Evolutionary conservation across 768 basidiomycete genomes (phyloP).

Genomic region (Chalciporus pseudorubinellus): DNA sequence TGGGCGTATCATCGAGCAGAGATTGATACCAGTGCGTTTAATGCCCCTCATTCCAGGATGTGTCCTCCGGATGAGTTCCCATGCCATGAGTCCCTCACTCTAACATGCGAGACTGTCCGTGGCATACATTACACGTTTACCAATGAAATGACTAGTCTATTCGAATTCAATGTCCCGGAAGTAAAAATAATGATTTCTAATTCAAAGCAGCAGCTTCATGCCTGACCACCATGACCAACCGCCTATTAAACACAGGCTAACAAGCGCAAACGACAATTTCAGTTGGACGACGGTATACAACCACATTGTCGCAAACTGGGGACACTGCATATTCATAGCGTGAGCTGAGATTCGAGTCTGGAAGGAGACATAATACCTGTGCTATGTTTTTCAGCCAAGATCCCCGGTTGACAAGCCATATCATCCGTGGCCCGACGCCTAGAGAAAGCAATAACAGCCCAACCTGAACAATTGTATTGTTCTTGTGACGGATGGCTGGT

Average conservation of each 20-base stretch:
- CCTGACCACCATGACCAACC: conserved; percentile 62
- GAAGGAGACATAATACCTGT: conserved; percentile 47
- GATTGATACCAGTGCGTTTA: conserved; percentile 27
- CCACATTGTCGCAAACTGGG: conserved; percentile 78
- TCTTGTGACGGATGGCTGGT: conserved; percentile 62
- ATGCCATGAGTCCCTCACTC: not conserved
- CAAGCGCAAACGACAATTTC: conserved; percentile 57
- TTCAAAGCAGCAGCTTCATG: conserved; percentile 43
- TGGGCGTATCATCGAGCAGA: conserved; percentile 81
- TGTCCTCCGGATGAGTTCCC: not conserved
- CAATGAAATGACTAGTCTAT: not conserved
- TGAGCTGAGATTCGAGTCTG: not conserved
- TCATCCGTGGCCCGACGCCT: conserved; percentile 58
- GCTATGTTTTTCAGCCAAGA: conserved; percentile 71
- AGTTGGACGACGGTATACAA: conserved; percentile 72
- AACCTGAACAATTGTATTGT: conserved; percentile 48
- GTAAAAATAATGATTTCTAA: not conserved
- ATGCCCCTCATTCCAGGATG: not conserved
- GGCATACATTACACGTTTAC: conserved; percentile 11
- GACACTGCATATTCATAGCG: conserved; percentile 45
- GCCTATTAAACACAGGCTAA: conserved; percentile 53
- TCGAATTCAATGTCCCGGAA: not conserved
- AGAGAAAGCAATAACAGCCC: conserved; percentile 59
- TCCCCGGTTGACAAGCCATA: conserved; percentile 69
- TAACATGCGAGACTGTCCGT: conserved; percentile 1